A percentile compares a stretch with the other conserved stretches of the same genome.
Evolutionary conservation across 345 rosid genomes (phyloP).

Genomic region (Trapa bicornis): DNA sequence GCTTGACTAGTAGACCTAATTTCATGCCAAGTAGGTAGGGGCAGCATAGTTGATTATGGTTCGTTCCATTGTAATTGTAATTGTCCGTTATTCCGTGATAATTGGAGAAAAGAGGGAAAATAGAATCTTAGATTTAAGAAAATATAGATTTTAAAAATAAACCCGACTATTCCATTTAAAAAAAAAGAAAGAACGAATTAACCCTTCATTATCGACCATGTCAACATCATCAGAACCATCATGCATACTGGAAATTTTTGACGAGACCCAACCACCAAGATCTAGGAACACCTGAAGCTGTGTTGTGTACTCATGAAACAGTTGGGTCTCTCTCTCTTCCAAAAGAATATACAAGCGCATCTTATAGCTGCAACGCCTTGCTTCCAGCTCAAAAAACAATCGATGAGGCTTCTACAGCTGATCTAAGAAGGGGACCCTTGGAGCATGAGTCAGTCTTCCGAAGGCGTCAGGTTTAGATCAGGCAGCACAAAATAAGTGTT

Average conservation of each 20-base stretch:
- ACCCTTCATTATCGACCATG: not conserved
- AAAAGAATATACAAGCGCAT: not conserved
- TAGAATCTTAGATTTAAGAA: not conserved
- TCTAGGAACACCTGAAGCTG: not conserved
- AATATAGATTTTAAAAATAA: not conserved
- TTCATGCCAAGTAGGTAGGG: too few species aligned
- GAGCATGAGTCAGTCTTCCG: slow-evolving; percentile 6
- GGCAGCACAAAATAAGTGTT: slow-evolving; percentile 34
- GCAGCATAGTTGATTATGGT: too few species aligned
- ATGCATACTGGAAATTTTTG: not conserved
- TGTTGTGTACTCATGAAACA: not conserved
- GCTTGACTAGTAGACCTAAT: too few species aligned
- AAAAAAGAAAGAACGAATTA: not conserved
- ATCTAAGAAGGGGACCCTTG: slow-evolving; percentile 19
- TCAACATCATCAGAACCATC: not conserved
- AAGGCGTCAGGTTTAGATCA: slow-evolving; percentile 60
- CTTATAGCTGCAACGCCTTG: not conserved
- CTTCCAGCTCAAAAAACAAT: not conserved
- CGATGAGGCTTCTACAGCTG: slow-evolving; percentile 9
- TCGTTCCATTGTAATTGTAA: too few species aligned
- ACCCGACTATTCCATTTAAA: not conserved
- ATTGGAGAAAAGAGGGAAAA: not conserved
- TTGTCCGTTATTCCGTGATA: too few species aligned
- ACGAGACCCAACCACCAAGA: not conserved
- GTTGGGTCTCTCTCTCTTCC: not conserved